phyloP scores from a whole-genome alignment of 805 yeast species.

The Cyberlindnera xylosilytica region DNA sequence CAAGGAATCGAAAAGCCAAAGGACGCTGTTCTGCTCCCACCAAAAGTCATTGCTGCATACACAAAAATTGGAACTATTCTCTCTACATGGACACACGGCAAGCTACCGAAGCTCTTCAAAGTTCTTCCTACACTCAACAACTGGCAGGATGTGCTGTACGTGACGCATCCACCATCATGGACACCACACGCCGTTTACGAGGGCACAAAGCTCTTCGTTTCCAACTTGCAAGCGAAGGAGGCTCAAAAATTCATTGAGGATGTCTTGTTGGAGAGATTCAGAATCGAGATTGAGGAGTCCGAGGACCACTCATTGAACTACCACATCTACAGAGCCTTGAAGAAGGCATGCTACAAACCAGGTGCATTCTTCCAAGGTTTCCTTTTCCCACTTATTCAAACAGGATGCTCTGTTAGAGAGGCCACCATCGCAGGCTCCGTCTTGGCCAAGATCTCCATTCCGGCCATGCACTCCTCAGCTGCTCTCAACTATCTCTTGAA shows the following conservation, averaged over 20 bases:
- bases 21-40: constrained; percentile 86
- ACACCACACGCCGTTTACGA: constrained; percentile 93
- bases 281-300: constrained; percentile 65
- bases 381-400: constrained; percentile 83
- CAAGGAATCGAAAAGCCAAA: constrained; percentile 38
- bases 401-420: constrained; percentile 87
- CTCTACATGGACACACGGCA: constrained; percentile 90
- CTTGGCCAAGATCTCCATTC: constrained; percentile 83
- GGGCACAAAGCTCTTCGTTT: constrained; percentile 91
- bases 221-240: constrained; percentile 82
- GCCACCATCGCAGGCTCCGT: constrained; percentile 95
- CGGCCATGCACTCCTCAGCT: constrained; percentile 93
- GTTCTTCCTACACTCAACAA: constrained; percentile 88
- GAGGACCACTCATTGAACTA: constrained; percentile 82
- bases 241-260: constrained; percentile 78
- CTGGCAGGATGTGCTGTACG: constrained; percentile 94
- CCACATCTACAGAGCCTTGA: constrained; percentile 87
- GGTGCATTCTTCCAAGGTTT: constrained; percentile 98
- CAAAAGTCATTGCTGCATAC: constrained; percentile 93
- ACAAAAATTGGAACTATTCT: constrained; percentile 86
- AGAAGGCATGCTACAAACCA: constrained; percentile 93
- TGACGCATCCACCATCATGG: constrained; percentile 91
- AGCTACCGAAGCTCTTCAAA: constrained; percentile 93
- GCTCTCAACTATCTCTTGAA: constrained; percentile 84
- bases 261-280: constrained; percentile 68